Evolutionary conservation across 495 filamentous ascomycete genomes (phyloP), one percentile per base, ranked within the genome.

Genomic region (Annulohypoxylon maeteangense): DNA sequence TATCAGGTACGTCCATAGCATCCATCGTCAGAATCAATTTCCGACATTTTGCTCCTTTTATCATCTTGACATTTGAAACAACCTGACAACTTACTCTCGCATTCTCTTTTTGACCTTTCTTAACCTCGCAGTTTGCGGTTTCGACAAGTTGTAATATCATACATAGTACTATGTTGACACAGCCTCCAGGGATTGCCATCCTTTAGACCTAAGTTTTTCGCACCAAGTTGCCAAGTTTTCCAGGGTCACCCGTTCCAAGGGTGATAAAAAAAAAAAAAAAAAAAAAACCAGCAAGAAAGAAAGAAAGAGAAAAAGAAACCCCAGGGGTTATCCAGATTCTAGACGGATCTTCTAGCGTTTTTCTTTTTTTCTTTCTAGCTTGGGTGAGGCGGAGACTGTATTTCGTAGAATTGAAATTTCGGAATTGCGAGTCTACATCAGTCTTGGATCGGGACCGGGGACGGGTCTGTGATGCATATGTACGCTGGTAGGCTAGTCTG

Each of bases 311-410:
- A n/a, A n/a, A n/a, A n/a, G n/a, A n/a, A n/a, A n/a, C n/a, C n/a
- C 54, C 44, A 72, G 55, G 64, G 70, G 58, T 68, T 54, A 72
- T 72, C 70, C 54, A 72, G 65, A 65, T 64, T 72, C 70, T 47
- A 72, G 65, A 65, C 70, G 70, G 70, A 72, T 72, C 60, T 67
- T 62, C 59, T 56, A 68, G 55, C 31, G 27, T 61, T 68, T 61
- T 48, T 38, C 50, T 47, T 58, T 67, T 61, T 68, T 61, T 48
- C 47, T 42, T 47, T 58, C 62, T 63, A 16, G 48, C 32, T 68
- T 62, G 47, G 69, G 48, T 36, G 70, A 68, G 70, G 70, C 70
- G 65, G 34, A 68, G 70, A n/a, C n/a, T n/a, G n/a, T n/a, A n/a
- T n/a, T n/a, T 54, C 65, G 65, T 62, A 48, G 56, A 58, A 50